Percentiles rank a stretch among this genome's conserved stretches.
Evolutionary conservation across 306 rosid species (phyloP).

Genomic region (Quercus engelmannii): DNA sequence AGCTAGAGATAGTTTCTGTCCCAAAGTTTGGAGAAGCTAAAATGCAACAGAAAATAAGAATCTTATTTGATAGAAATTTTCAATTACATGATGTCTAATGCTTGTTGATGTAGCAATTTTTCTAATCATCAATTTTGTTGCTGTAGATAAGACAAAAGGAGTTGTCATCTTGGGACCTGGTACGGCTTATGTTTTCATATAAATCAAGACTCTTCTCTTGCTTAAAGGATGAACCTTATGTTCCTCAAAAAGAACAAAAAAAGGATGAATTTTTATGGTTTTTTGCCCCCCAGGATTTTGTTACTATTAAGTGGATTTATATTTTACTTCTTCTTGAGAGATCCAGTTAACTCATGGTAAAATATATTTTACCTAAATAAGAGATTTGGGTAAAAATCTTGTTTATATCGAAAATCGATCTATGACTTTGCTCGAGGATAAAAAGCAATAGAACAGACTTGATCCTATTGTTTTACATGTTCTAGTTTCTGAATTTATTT

Average conservation of each 20-base stretch:
- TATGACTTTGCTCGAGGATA: too few relatives aligned
- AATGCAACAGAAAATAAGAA: background rate
- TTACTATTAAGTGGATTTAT: too few relatives aligned
- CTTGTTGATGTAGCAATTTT: background rate
- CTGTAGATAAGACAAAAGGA: background rate
- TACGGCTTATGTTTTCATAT: background rate
- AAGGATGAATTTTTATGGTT: too few relatives aligned
- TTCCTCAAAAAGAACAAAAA: too few relatives aligned
- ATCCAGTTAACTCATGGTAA: too few relatives aligned
- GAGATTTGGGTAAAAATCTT: too few relatives aligned
- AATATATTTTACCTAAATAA: too few relatives aligned
- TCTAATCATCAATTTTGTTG: background rate
- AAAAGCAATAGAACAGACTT: too few relatives aligned
- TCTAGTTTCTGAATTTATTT: background rate
- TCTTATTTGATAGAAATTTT: background rate
- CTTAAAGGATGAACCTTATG: background rate
- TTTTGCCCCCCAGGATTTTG: too few relatives aligned
- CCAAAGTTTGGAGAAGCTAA: background rate
- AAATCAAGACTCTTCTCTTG: background rate
- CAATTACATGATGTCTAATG: background rate
- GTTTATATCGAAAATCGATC: too few relatives aligned
- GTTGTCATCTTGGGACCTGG: background rate
- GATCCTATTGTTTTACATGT: background rate
- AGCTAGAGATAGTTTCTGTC: background rate
- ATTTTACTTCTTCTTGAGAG: too few relatives aligned